Percentiles rank a stretch among this genome's conserved stretches.
Conservation (phyloP, 2,329 filamentous ascomycete species). For the Alternaria arborescens region DNA sequence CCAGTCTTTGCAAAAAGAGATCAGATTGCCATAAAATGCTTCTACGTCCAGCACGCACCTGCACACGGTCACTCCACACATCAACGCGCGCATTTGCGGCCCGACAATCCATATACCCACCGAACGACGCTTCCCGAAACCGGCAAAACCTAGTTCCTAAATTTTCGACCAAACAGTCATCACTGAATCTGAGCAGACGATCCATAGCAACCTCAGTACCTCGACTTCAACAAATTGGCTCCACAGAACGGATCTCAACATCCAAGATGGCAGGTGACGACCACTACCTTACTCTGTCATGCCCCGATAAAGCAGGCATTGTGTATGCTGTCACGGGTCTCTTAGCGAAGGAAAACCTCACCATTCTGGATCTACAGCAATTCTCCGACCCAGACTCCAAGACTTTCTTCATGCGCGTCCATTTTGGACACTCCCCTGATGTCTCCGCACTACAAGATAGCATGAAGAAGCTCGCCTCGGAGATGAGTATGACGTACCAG, state of each 20-base stretch:
- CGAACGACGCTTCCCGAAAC: conserved; percentile 38
- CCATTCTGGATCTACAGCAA: conserved; percentile 85
- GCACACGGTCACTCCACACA: conserved; percentile 26
- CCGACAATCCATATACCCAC: conserved; percentile 27
- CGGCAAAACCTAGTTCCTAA: conserved; percentile 42
- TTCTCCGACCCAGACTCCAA: conserved; percentile 78
- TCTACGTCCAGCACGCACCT: conserved; percentile 26
- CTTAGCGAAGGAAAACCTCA: conserved; percentile 76
- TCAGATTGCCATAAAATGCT: conserved; percentile 28
- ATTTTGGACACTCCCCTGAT: conserved; percentile 70
- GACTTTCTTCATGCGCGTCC: conserved; percentile 88
- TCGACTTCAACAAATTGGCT: conserved; percentile 32
- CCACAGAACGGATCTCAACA: conserved; percentile 35
- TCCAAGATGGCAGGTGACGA: conserved; percentile 43
- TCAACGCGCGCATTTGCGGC: conserved; percentile 29
- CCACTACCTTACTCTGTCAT: conserved; percentile 74
- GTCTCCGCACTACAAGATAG: conserved; percentile 59
- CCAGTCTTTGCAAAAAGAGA: conserved; percentile 13
- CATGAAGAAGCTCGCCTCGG: conserved; percentile 68
- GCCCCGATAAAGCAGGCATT: conserved; percentile 84
- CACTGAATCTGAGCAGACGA: conserved; percentile 17
- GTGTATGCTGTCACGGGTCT: conserved; percentile 84
- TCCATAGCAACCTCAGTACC: conserved; percentile 27
- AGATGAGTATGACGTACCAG: conserved; percentile 75
- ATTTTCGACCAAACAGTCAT: conserved; percentile 39